phyloP scores from a whole-genome alignment of 1,284 basidiomycete species.

The Cerrena zonata region DNA sequence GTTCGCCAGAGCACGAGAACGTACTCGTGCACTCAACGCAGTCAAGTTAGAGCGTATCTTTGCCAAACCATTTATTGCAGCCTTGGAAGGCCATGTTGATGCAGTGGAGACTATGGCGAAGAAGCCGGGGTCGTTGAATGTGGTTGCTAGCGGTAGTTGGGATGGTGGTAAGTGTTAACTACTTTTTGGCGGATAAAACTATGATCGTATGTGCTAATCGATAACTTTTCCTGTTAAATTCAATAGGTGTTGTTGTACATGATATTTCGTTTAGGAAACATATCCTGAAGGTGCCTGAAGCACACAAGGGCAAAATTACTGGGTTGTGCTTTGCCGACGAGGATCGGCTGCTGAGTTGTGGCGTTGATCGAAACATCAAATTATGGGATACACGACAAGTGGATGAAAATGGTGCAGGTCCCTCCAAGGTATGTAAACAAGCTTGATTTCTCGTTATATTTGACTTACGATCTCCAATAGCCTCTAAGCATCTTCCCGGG shows the following conservation, averaged over 20 bases:
- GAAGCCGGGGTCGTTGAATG: constrained; percentile 72
- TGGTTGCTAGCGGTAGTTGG: constrained; percentile 90
- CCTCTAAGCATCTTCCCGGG: constrained; percentile 75
- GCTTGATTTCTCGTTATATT: not conserved
- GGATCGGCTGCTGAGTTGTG: constrained; percentile 80
- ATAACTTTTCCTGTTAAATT: not conserved
- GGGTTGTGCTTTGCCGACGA: constrained; percentile 72
- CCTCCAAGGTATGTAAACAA: constrained; percentile 27
- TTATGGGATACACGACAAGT: constrained; percentile 64
- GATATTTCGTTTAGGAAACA: constrained; percentile 71
- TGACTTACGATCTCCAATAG: constrained; percentile 33
- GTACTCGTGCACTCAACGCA: constrained; percentile 89
- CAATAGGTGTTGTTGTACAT: constrained; percentile 84
- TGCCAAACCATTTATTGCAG: constrained; percentile 90
- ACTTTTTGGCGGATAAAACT: constrained; percentile 13
- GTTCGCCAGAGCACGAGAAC: constrained; percentile 87
- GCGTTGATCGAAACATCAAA: constrained; percentile 87
- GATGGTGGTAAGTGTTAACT: constrained; percentile 71
- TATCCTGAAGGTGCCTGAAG: constrained; percentile 66
- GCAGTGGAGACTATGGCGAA: constrained; percentile 86
- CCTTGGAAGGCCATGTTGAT: constrained; percentile 90
- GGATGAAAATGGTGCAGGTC: constrained; percentile 29
- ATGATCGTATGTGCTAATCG: constrained; percentile 5
- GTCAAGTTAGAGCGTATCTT: constrained; percentile 97
- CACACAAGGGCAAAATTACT: constrained; percentile 90